phyloP scores from a whole-genome alignment of 2,329 filamentous ascomycete species.

The Penicillium occitanis region DNA sequence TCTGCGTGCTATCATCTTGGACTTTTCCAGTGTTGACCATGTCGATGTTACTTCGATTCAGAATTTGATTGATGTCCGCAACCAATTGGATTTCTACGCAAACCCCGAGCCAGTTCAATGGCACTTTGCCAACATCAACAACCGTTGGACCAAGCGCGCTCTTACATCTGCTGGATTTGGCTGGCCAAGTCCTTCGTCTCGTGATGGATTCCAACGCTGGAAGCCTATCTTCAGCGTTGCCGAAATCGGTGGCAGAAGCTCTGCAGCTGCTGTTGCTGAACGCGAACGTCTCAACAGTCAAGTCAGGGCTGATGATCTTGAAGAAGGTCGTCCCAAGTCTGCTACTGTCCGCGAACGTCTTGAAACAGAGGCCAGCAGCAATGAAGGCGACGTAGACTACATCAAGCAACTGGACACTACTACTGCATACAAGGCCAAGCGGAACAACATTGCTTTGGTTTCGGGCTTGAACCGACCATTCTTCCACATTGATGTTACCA shows the following conservation, averaged over 20 bases:
- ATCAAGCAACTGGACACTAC: constrained; percentile 50
- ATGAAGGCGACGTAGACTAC: constrained; percentile 32
- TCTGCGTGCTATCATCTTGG: constrained; percentile 85
- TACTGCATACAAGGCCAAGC: constrained; percentile 44
- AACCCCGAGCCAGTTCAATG: constrained; percentile 82
- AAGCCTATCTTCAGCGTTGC: constrained; percentile 94
- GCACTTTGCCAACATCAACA: constrained; percentile 93
- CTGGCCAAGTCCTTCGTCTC: constrained; percentile 61
- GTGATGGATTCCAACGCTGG: constrained; percentile 67
- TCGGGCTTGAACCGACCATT: constrained; percentile 85
- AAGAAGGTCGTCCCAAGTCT: constrained; percentile 36
- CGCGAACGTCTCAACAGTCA: constrained; percentile 52
- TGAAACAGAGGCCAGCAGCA: constrained; percentile 30
- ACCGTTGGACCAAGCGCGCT: constrained; percentile 90
- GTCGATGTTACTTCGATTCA: constrained; percentile 92
- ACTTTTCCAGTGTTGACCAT: constrained; percentile 91
- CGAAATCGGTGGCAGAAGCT: constrained; percentile 71
- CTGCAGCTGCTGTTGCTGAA: constrained; percentile 69
- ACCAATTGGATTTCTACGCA: constrained; percentile 85
- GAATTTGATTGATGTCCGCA: constrained; percentile 88
- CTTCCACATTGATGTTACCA: constrained; percentile 91
- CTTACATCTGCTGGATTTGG: constrained; percentile 87
- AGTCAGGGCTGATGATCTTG: constrained; percentile 29
- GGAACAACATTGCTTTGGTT: constrained; percentile 61
- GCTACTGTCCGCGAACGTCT: constrained; percentile 35